Conservation (phyloP, 2,329 filamentous ascomycete species). For the Curvularia eragrostidis region DNA sequence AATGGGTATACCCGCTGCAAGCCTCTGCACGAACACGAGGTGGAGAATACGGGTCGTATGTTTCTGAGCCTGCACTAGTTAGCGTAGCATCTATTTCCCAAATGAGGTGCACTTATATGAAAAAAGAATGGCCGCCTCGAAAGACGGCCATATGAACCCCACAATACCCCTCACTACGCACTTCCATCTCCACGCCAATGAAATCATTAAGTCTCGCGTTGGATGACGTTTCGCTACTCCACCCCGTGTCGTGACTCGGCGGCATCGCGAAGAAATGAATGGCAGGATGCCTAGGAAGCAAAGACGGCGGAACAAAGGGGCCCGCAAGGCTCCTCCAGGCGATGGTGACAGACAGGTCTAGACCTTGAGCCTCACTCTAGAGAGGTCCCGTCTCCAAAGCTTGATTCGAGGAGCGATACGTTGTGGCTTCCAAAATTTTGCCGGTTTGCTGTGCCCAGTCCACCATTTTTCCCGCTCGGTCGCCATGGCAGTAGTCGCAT, state of each 20-base stretch:
- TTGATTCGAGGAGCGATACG: slow-evolving; percentile 18
- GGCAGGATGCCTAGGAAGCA: slow-evolving; percentile 20
- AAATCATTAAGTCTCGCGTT: slow-evolving; percentile 12
- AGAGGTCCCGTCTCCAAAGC: slow-evolving; percentile 45
- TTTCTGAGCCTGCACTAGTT: slow-evolving; percentile 16
- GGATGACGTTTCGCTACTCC: slow-evolving; percentile 7
- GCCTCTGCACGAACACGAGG: slow-evolving; percentile 14
- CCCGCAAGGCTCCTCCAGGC: slow-evolving; percentile 21
- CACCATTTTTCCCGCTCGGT: slow-evolving; percentile 15
- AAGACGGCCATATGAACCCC: slow-evolving; percentile 30
- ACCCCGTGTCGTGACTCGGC: slow-evolving; percentile 31
- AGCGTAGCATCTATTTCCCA: slow-evolving; percentile 33
- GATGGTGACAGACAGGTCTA: slow-evolving; percentile 47
- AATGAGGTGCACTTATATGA: slow-evolving; percentile 50
- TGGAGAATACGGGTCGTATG: not conserved
- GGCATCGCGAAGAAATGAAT: slow-evolving; percentile 20
- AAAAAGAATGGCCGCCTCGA: slow-evolving; percentile 37
- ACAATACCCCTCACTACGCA: slow-evolving; percentile 23
- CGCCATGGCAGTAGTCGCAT: slow-evolving; percentile 16
- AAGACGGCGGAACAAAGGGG: slow-evolving; percentile 13
- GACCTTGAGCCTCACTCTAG: slow-evolving; percentile 52
- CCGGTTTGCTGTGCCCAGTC: slow-evolving; percentile 21
- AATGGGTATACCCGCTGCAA: slow-evolving; percentile 4
- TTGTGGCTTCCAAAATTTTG: slow-evolving; percentile 5
- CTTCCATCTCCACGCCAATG: slow-evolving; percentile 28